phyloP scores from a whole-genome alignment of 768 basidiomycete genomes.

The Amanita phalloides region DNA sequence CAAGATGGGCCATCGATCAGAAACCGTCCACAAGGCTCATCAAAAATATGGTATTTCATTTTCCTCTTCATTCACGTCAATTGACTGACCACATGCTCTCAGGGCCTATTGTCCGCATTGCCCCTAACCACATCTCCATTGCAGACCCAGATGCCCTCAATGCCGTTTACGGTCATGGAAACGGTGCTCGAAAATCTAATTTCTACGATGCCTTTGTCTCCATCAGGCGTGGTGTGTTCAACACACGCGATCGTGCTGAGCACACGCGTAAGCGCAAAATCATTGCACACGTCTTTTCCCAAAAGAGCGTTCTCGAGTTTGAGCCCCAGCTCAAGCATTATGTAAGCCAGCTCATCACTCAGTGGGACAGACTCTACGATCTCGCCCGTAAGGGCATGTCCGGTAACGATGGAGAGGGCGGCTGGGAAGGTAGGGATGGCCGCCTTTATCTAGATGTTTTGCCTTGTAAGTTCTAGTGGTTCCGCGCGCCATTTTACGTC shows the following conservation, averaged over 20 bases:
- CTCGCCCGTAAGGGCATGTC: slow-evolving; percentile 41
- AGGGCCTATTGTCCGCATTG: slow-evolving; percentile 63
- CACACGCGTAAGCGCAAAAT: slow-evolving; percentile 91
- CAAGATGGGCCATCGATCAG: slow-evolving; percentile 65
- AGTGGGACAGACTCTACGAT: slow-evolving; percentile 68
- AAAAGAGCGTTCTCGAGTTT: slow-evolving; percentile 79
- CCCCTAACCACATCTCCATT: slow-evolving; percentile 70
- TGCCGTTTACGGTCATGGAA: slow-evolving; percentile 73
- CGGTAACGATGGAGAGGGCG: slow-evolving; percentile 52
- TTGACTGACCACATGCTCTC: not conserved
- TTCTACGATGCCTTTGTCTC: slow-evolving; percentile 78
- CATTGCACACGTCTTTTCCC: slow-evolving; percentile 74
- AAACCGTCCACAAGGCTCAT: slow-evolving; percentile 65
- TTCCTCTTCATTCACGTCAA: not conserved
- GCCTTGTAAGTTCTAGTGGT: slow-evolving; percentile 40
- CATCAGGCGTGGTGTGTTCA: slow-evolving; percentile 65
- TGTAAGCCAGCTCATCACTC: slow-evolving; percentile 45
- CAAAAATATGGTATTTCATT: slow-evolving; percentile 50
- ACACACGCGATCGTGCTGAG: slow-evolving; percentile 64
- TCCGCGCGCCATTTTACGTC: not conserved
- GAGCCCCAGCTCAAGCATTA: slow-evolving; percentile 66
- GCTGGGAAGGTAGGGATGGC: slow-evolving; percentile 51
- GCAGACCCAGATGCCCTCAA: slow-evolving; percentile 70
- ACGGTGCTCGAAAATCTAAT: slow-evolving; percentile 69
- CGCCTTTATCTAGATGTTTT: slow-evolving; percentile 67